Base-by-base conservation (phyloP, 83 land plant genomes). In the Picea abies region DNA sequence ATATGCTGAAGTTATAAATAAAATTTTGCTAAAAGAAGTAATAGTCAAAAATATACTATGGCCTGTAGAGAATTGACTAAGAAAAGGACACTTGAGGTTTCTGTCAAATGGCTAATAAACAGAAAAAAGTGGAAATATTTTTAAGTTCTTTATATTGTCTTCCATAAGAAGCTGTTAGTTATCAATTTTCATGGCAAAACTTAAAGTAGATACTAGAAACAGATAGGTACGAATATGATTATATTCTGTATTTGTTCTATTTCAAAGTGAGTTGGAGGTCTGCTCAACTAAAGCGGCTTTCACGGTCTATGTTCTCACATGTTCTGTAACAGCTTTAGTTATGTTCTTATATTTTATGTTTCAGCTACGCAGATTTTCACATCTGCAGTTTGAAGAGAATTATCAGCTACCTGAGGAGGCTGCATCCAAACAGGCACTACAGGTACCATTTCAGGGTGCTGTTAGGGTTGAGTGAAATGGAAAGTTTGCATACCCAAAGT, bases 311-410 rank as follows among this genome's bases (percentile, higher is more conserved):
- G 5, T 14, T 49, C 29, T 22, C 52, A 29, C 60, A 22, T 16
- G 3, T 25, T 49, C 20, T 76, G 32, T 76, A 5, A 52, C 35
- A 76, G 49, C 60, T 52, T n/a, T 76, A 23, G 9, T 76, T 49
- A n/a, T 49, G 60, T 49, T 49, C 60, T 75, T 76, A 47, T 14
- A 29, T 76, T 19, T 76, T 52, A n/a, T 49, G 60, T 52, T 52
- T 76, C 60, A 76, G 78, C 61, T 49, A 76, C 60, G 61, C 32
- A 76, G 78, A 14, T 76, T 76, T 76, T 76, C 78, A 47, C 78
- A 76, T 76, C 60, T 76, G 61, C 78, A 76, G 61, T 76, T 76
- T 52, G 78, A 52, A 76, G 14, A 76, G 78, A 11, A 76, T 76
- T 76, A 76, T 52, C 78, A 76, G 61, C 16, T 76, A 76, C 78